Evolutionary conservation across 805 yeast species (phyloP), one percentile per base, ranked within the genome.

Genomic region (Wickerhamiella siamensis): DNA sequence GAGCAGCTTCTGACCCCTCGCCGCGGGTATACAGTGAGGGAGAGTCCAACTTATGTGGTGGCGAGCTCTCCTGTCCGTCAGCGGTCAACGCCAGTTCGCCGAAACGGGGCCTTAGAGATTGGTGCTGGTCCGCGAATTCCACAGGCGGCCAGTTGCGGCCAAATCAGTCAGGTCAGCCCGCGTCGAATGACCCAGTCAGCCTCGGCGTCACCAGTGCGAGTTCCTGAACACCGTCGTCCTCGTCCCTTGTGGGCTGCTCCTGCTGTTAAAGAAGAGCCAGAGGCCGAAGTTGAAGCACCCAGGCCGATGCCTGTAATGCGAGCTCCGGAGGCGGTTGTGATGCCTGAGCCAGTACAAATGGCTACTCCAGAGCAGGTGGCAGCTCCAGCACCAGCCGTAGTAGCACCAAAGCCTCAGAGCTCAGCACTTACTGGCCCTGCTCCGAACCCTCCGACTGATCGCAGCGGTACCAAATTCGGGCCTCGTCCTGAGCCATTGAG

Each of bases 1-100:
- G 31, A 36, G 15, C 31, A 16, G 15, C 19, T 34, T 20, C 26
- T 24, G 35, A 17, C 21, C 9, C 31, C 36, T 3, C 41, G 37
- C 31, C 37, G 35, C 4, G 46, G 46, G 10, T 43, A 43, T 16
- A 32, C 41, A 10, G 34, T 43, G 19, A 38, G 43, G 16, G 46
- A 43, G 36, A 33, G 32, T 15, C 41, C 41, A 22, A 37, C 24
- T 15, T 24, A 24, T 15, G 38, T 36, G 15, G 15, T 22, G 21
- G 38, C 38, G 18, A 16, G 24, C 18, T 36, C 31, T 24, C 38
- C 38, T 14, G 18, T 16, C 12, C 29, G 38, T n/a, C 38, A 36
- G 21, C 38, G 38, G 21, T 36, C 38, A 5, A n/a, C 38, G 38
- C 38, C 38, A 4, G 20, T 20, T 15, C 38, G 38, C 10, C 10